Conservation (phyloP, 1,284 basidiomycete species). For the Hortiboletus rubellus region DNA sequence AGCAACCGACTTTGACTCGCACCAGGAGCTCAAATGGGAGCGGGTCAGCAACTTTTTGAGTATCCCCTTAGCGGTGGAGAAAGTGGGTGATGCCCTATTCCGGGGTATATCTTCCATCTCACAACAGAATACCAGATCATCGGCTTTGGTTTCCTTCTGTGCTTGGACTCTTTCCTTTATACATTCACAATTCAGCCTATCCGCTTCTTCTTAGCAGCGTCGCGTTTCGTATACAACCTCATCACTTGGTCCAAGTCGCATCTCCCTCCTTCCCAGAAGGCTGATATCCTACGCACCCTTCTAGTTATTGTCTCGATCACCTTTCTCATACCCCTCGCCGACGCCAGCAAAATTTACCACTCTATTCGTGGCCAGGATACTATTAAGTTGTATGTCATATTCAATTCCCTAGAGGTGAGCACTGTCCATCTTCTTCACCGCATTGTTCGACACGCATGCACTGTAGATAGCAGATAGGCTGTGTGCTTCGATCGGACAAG, state of each 20-base stretch:
- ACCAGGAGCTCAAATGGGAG: slow-evolving; percentile 95
- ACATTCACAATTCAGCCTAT: slow-evolving; percentile 98
- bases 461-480: slow-evolving; percentile 90
- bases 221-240: slow-evolving; percentile 56
- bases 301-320: slow-evolving; percentile 77
- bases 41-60: slow-evolving; percentile 96
- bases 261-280: slow-evolving; percentile 86
- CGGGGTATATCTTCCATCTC: slow-evolving; percentile 1
- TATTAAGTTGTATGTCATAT: slow-evolving; percentile 99
- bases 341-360: slow-evolving; percentile 98
- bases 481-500: slow-evolving; percentile 97
- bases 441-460: background rate
- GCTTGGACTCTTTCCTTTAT: slow-evolving; percentile 96
- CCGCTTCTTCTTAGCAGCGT: slow-evolving; percentile 71
- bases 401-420: slow-evolving; percentile 92
- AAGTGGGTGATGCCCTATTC: slow-evolving; percentile 50
- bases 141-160: slow-evolving; percentile 90
- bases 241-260: slow-evolving; percentile 51
- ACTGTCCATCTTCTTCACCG: background rate
- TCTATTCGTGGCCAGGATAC: slow-evolving; percentile 98
- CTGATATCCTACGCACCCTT: slow-evolving; percentile 81
- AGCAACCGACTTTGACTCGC: slow-evolving; percentile 89
- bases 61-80: slow-evolving; percentile 93
- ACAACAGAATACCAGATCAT: slow-evolving; percentile 65
- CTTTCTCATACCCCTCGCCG: slow-evolving; percentile 81